Evolutionary conservation across 148 eudicot genomes (phyloP), one percentile per base, ranked within the genome.

Genomic region (Diospyros lotus): DNA sequence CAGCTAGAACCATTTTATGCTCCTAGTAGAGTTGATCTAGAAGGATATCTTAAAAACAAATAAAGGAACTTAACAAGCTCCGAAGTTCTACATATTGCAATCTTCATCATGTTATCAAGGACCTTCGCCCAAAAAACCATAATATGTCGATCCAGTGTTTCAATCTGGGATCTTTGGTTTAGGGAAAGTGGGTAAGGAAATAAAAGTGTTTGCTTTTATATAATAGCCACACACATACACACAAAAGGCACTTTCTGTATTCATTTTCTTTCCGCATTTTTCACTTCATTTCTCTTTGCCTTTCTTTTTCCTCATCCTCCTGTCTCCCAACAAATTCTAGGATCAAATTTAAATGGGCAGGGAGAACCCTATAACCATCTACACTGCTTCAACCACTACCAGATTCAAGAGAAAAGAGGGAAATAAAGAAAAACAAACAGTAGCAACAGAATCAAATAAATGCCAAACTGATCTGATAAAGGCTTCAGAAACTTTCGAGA

Each of bases 361-460:
- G 41, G 2, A 14, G 4, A 70, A 41, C 3, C 13, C 38, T 43
- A 8, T 4, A 61, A 38, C 58, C 3, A 14, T n/a, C 54, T 4
- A 44, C 43, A 10, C 40, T 65, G 5, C 41, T 28, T 51, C 53
- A 46, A 28, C 65, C 15, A 73, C 7, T 46, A 39, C 40, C 6
- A 44, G 39, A 58, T 73, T 73, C 68, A 69, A 46, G 12, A 44
- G 10, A 72, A 58, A 67, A 48, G 48, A 45, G 48, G 6, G 48
- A 46, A 17, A 17, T 46, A 3, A 6, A 8, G 11, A 17, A 38
- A 18, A 54, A 17, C 4, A 56, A 2, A 10, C 13, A 10, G 15
- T 13, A 12, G 68, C 5, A 41, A 4, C 9, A 9, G 9, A 6
- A 13, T 45, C 9, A 65, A 45, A 7, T 10, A 66, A 44, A 66